Conservation (phyloP, 164 flowering plant genomes). For the Chloranthus sessilifolius region DNA sequence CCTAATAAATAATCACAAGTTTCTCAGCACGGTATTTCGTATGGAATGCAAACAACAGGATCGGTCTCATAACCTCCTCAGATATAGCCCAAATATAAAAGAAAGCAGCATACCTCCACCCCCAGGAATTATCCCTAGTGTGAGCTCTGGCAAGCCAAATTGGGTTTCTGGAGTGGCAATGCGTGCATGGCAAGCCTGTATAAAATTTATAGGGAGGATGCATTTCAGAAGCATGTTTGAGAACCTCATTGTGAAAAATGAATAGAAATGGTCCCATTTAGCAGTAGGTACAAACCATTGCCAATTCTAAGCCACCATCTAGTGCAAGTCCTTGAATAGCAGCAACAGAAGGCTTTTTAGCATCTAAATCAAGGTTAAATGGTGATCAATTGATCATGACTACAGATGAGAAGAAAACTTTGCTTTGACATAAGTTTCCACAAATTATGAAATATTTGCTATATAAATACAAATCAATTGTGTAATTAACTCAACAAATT, state of each 20-base stretch:
- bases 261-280: not conserved
- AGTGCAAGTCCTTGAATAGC: conserved; percentile 94
- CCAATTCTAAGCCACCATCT: conserved; percentile 93
- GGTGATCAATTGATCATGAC: too few relatives aligned
- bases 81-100: not conserved
- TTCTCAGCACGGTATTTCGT: too few relatives aligned
- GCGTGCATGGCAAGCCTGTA: conserved; percentile 92
- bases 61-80: too few relatives aligned
- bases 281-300: conserved; percentile 54
- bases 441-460: too few relatives aligned
- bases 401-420: too few relatives aligned
- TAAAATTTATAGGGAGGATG: not conserved
- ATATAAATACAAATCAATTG: too few relatives aligned
- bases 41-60: too few relatives aligned
- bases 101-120: conserved; percentile 63
- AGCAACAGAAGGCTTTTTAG: conserved; percentile 83
- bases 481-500: too few relatives aligned
- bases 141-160: conserved; percentile 89
- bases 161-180: conserved; percentile 69
- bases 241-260: not conserved
- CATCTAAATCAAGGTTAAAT: too few relatives aligned
- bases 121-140: conserved; percentile 91
- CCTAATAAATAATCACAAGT: too few relatives aligned
- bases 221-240: not conserved
- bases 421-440: too few relatives aligned